phyloP scores from a whole-genome alignment of 2,329 filamentous ascomycete genomes.

The Fusarium mangiferae region DNA sequence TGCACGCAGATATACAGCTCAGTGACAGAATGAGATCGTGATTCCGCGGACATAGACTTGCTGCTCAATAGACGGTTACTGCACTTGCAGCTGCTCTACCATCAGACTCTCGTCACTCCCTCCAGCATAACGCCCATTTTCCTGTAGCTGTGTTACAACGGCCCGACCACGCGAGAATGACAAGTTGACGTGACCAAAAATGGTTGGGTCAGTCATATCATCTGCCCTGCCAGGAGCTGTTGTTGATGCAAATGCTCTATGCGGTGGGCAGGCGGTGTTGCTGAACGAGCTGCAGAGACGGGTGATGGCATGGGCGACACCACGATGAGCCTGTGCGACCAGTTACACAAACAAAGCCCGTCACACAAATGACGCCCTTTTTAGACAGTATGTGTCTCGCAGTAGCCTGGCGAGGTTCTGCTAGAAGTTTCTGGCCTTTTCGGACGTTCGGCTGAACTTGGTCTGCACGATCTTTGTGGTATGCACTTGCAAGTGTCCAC shows the following conservation, averaged over 20 bases:
- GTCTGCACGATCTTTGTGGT: background rate
- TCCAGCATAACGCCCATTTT: background rate
- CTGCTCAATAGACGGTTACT: background rate
- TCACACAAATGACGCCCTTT: conserved; percentile 9
- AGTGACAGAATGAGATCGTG: background rate
- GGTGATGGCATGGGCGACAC: conserved; percentile 36
- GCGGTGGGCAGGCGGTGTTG: background rate
- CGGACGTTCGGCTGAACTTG: background rate
- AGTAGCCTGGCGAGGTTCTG: background rate
- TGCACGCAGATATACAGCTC: background rate
- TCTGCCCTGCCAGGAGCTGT: background rate
- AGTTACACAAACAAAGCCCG: conserved; percentile 5
- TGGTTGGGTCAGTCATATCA: background rate
- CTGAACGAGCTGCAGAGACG: conserved; percentile 22
- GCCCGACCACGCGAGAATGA: conserved; percentile 2
- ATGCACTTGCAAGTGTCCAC: background rate
- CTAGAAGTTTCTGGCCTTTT: background rate
- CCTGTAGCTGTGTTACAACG: background rate
- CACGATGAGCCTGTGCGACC: conserved; percentile 31
- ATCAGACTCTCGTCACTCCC: background rate
- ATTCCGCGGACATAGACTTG: background rate
- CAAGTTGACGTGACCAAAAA: background rate
- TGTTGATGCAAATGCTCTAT: background rate
- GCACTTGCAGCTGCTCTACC: background rate
- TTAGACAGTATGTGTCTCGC: background rate